A percentile compares a stretch with the other conserved stretches of the same genome.
Evolutionary conservation across 768 basidiomycete genomes (phyloP).

Genomic region (Dacryopinax spathularia): DNA sequence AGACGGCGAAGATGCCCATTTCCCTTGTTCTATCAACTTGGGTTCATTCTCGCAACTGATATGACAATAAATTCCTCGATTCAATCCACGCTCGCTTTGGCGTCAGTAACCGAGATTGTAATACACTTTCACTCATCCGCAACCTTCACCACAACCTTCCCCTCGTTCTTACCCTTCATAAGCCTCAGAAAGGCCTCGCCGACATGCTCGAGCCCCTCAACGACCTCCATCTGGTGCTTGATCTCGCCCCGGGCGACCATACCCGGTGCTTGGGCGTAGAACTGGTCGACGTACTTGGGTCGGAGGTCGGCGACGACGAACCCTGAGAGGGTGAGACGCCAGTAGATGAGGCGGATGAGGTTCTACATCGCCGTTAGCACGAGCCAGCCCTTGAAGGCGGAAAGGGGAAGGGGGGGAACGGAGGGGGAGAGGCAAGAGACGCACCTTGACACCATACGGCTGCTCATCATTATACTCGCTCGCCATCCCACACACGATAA

Average conservation of each 20-base stretch:
- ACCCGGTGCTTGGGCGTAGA: constrained; percentile 30
- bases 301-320: constrained; percentile 30
- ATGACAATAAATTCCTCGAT: too few species aligned
- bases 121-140: background rate
- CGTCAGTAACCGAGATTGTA: too few species aligned
- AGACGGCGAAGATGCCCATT: too few species aligned
- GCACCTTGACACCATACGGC: constrained; percentile 14
- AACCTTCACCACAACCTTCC: constrained; percentile 25
- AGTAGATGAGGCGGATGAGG: constrained; percentile 27
- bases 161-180: constrained; percentile 26
- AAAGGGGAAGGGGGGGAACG: too few species aligned
- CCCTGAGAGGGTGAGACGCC: constrained; percentile 32
- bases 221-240: constrained; percentile 35
- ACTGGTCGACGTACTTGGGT: constrained; percentile 28
- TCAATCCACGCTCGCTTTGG: too few species aligned
- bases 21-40: too few species aligned
- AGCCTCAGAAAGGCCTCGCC: constrained; percentile 28
- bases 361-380: constrained; percentile 22
- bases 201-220: constrained; percentile 30
- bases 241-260: constrained; percentile 34
- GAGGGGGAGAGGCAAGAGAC: too few species aligned
- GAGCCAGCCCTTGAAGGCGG: too few species aligned
- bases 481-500: constrained; percentile 15
- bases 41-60: too few species aligned
- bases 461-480: constrained; percentile 12